Evolutionary conservation across 2,329 filamentous ascomycete species (phyloP), one percentile per base, ranked within the genome.

Genomic region (Talaromyces sp.): DNA sequence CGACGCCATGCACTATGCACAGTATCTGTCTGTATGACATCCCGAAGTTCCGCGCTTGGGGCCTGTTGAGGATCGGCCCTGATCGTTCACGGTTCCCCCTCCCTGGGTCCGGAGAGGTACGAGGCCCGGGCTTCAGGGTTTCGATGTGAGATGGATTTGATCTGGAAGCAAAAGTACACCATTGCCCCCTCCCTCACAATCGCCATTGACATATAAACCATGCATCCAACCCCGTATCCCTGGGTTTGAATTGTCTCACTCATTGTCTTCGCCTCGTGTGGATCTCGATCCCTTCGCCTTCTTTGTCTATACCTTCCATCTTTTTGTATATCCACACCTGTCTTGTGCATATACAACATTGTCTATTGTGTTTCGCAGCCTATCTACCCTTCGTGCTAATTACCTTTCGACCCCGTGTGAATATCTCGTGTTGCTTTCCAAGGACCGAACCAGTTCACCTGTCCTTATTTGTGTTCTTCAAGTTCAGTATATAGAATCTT

Each of bases 171-270:
- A 61, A 61, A 56, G 55, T 61, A 57, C 49, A 16, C 4, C 24
- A 27, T 5, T 33, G 33, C 29, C 24, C 40, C 55, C 51, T 61
- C 58, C 64, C 58, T 57, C 58, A 65, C 60, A 27, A 51, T 50
- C 40, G 44, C 55, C 60, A 49, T 58, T 44, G 45, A 65, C 63
- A 70, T 71, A 71, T 71, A 71, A 71, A 67, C 67, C 43, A 68
- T 68, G 63, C 61, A 63, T 53, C 59, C 56, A 62, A 53, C 60
- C 67, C 66, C 60, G 36, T 57, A 52, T 58, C 53, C 52, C 52
- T 55, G 40, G 52, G 46, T 41, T 55, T 59, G 39, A 47, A 58
- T 55, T 62, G 47, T 60, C 47, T 66, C 63, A 60, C 56, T 62
- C 61, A 58, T 57, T 56, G 47, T 55, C 55, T 57, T 55, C 51